Conservation (phyloP, 192 early-diverging fungal genomes). For the Linnemannia elongata region DNA sequence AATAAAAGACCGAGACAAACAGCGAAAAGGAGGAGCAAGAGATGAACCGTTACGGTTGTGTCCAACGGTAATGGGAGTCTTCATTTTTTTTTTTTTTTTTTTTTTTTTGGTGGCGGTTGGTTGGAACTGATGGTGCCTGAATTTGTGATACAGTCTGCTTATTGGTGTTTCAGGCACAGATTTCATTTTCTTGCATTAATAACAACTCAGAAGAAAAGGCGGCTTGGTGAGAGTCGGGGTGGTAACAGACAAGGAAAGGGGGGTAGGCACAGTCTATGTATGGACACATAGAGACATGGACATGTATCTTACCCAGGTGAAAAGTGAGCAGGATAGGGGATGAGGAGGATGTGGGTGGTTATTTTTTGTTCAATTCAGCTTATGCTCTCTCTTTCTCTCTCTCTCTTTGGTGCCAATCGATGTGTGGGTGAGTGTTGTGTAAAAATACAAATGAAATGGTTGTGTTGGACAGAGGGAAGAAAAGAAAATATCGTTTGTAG, state of each 20-base stretch:
- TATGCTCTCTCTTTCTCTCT: background rate
- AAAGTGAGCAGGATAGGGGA: background rate
- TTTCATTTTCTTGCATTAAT: background rate
- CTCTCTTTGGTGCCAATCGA: background rate
- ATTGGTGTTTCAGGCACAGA: background rate
- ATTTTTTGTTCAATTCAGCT: background rate
- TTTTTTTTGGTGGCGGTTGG: background rate
- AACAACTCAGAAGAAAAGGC: background rate
- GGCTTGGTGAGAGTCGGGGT: background rate
- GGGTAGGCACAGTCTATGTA: background rate
- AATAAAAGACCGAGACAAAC: background rate
- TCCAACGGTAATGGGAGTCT: no score
- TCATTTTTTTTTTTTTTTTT: no score
- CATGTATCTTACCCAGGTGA: background rate
- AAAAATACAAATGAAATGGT: background rate
- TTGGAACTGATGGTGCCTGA: background rate
- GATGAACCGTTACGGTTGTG: background rate
- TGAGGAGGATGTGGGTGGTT: background rate
- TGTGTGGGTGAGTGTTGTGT: background rate
- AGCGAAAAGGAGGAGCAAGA: background rate
- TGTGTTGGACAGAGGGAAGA: background rate
- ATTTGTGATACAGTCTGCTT: background rate
- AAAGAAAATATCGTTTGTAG: background rate
- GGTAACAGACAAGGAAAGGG: no score
- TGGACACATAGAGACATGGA: background rate